Evolutionary conservation across 1,139 yeast species (phyloP).

Genomic region (Nakaseomyces glabratus): DNA sequence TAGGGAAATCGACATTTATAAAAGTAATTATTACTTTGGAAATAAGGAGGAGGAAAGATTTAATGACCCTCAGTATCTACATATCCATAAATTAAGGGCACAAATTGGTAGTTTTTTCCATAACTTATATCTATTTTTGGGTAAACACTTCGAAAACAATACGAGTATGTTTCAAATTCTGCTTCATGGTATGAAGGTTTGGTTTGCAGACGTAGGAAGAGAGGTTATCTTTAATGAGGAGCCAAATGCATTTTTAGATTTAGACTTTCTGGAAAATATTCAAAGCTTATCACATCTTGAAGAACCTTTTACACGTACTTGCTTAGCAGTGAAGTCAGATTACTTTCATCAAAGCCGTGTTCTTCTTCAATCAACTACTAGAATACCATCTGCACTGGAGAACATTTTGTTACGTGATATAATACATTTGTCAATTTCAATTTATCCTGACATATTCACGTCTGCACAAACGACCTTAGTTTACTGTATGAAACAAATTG

Average conservation of each 20-base stretch:
- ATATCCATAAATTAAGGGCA: constrained; percentile 54
- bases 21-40: constrained; percentile 45
- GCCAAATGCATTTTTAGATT: constrained; percentile 38
- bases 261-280: constrained; percentile 39
- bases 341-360: constrained; percentile 71
- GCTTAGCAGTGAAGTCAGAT: constrained; percentile 69
- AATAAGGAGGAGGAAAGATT: constrained; percentile 38
- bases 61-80: constrained; percentile 44
- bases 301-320: constrained; percentile 64
- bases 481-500: constrained; percentile 63
- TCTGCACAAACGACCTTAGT: constrained; percentile 66
- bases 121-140: constrained; percentile 43
- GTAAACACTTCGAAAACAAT: constrained; percentile 50
- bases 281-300: constrained; percentile 44
- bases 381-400: constrained; percentile 65
- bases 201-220: constrained; percentile 79
- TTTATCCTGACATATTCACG: constrained; percentile 59
- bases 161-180: constrained; percentile 60
- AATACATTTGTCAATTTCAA: constrained; percentile 58
- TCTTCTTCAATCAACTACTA: constrained; percentile 63
- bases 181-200: constrained; percentile 59
- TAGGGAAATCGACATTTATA: constrained; percentile 52
- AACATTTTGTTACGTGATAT: constrained; percentile 57
- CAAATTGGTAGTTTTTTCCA: constrained; percentile 64
- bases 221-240: constrained; percentile 58